Evolutionary conservation across 1,284 basidiomycete genomes (phyloP), one percentile per base, ranked within the genome.

Genomic region (Malassezia psittaci): DNA sequence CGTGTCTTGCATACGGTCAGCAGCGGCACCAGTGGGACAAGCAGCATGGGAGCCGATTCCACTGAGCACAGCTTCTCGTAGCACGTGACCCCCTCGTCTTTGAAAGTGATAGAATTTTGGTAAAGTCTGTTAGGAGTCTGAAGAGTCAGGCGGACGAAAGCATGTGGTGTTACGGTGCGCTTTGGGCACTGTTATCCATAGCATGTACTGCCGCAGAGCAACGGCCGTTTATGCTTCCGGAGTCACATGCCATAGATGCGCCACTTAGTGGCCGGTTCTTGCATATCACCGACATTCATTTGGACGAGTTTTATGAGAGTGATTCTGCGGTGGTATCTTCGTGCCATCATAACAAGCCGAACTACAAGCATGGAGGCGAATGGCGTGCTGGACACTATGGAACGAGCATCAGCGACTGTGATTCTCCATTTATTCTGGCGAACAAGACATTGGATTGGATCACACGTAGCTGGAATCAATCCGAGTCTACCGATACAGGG

Each of bases 371-470:
- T 4, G 60, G 62, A 24, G 60, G 63, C 18, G 52, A 59, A 32
- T 43, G 64, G 50, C 58, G 69, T 34, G 69, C 72, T 5, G 73
- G 70, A n/a, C 68, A 68, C 61, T 75, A 67, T 66, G 76, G 76
- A 1, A 60, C 71, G 9, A 61, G 61, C 3, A 59, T 72, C 69
- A 90, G 87, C 41, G 84, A 86, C 51, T 96, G 90, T 71, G 90
- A 96, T 76, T 82, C 88, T 13, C 88, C 90, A 0, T 77, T 86
- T 42, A 77, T 79, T 5, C 80, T 94, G 8, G 83, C 87, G 44
- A 86, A 90, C 72, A 79, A 82, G 42, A 88, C 88, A 3, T 80
- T 96, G 48, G 83, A 88, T 59, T 90, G 82, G 79, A 75, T 93
- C 55, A 83, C 84, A 54, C 79, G 83, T 67, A 81, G 88, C 65